Percentiles rank a stretch among this genome's conserved stretches.
These are phyloP conservation scores for Blattamonas nauphoetae DNA, from an alignment of 78 protist genomes.

Conservation along the genomic window DNA sequence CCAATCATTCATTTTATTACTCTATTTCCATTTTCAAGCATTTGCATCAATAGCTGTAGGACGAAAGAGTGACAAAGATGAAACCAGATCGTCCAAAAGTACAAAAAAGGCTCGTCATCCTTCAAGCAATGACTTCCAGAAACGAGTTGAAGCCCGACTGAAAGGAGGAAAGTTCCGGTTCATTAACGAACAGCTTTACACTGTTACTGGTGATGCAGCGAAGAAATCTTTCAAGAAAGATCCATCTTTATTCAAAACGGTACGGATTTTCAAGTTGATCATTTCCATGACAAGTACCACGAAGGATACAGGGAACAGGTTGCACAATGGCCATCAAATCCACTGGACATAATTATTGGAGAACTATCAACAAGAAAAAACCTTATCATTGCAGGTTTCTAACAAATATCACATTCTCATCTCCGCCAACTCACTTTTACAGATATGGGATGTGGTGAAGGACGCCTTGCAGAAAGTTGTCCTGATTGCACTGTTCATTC, in stretches of 20 bases:
- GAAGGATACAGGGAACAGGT: neutral
- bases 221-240: neutral
- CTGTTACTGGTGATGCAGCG: neutral
- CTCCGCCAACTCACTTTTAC: no score
- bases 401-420: no score
- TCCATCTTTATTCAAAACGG: neutral
- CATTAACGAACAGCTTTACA: neutral
- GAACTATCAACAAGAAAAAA: neutral
- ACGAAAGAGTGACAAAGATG: no score
- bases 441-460: neutral
- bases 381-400: neutral
- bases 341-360: neutral
- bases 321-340: neutral
- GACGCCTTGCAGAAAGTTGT: neutral
- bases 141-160: neutral
- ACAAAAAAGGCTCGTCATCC: no score
- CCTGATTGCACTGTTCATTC: neutral
- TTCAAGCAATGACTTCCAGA: no score
- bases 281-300: neutral
- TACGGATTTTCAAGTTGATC: neutral
- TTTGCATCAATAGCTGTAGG: no score
- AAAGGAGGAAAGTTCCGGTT: neutral
- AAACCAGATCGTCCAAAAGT: no score
- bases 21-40: no score
- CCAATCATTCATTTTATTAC: no score